Evolutionary conservation across 2,329 filamentous ascomycete genomes (phyloP), one percentile per base, ranked within the genome.

Genomic region (Cladorrhinum sp.): DNA sequence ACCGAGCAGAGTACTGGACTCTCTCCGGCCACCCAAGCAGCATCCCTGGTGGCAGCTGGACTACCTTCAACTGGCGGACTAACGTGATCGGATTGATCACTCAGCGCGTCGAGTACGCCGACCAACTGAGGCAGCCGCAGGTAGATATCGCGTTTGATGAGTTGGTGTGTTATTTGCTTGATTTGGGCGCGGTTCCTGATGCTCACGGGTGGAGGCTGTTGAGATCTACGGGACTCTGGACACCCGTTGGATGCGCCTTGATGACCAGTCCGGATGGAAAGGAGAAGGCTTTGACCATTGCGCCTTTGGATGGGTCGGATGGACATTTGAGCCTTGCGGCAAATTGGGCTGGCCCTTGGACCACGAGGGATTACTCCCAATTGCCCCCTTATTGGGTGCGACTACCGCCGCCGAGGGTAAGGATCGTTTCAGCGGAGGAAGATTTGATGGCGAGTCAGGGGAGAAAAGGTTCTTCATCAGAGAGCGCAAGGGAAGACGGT

Each of bases 61-160:
- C 85, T 0, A 82, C 81, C 0, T 87, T 89, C 70, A 82, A 88
- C 71, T 89, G 86, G 86, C 82, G 81, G 66, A 80, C 80, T n/a
- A 80, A 86, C 64, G 75, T 82, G 2, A 86, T 87, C 23, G 86
- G 86, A 1, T 75, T 82, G 58, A 86, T 84, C 68, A 82, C 82
- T 14, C 86, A 87, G 73, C 78, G 86, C 33, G 77, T 88, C 42
- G 84, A 88, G 69, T 89, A 88, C 65, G 82, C 79, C 8, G 80
- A 83, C 58, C 80, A 83, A 69, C 74, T 83, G 7, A 75, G 80
- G 7, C 80, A 82, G 69, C 80, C 80, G 0, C 80, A 82, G 69
- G 80, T 80, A 16, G 80, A 82, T 28, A 73, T 81, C 1, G 75
- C 72, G 0, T 86, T 89, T 66, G 82, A 86, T 61, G 82, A 86